Evolutionary conservation across 176 grass and related monocot species (phyloP), one percentile per base, ranked within the genome.

Genomic region (Guadua angustifolia): DNA sequence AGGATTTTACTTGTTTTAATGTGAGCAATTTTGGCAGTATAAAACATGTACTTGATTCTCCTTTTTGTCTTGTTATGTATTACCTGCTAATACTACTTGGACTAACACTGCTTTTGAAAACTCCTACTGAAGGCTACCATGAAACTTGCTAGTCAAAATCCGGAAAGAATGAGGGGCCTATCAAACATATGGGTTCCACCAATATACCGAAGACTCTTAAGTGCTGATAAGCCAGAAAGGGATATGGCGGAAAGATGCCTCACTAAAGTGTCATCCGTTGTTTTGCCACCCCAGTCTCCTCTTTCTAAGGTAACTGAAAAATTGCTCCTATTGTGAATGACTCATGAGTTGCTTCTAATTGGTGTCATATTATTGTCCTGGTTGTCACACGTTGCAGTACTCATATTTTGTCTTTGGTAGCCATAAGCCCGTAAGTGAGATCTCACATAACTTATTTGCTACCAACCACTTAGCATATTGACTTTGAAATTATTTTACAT

Each of bases 231-330:
- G 65, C 55, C 73, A 45, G 90, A 94, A 78, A 82, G 90, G 74
- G 84, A 92, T 71, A 86, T 91, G 86, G 72, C 92, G 70, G 92
- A 92, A 83, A 94, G 94, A 81, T 97, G 86, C 77, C 92, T 97
- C 63, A 39, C 85, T 75, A 97, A 89, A 64, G 78, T 88, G 39
- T 92, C 84, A 87, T 80, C 86, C 10, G 12, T 78, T 85, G 65
- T 92, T 82, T 81, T 87, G 38, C 91, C 91, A 79, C 82, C 91
- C 84, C 64, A 74, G 49, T 61, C 55, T 19, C 47, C 81, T 88
- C 94, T 97, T 86, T 92, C 88, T 9, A 88, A 90, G 92, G 94
- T 97, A 94, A 51, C 60, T 59, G 53, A 78, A 63, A 33, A 56
- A 59, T 70, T 19, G 7, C 13, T 84, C 32, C 9, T 90, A 17